Percentiles rank a stretch among this genome's conserved stretches.
These are phyloP conservation scores for Fusarium scirpi DNA, from an alignment of 2,329 filamentous ascomycete genomes.

Conservation along the genomic window DNA sequence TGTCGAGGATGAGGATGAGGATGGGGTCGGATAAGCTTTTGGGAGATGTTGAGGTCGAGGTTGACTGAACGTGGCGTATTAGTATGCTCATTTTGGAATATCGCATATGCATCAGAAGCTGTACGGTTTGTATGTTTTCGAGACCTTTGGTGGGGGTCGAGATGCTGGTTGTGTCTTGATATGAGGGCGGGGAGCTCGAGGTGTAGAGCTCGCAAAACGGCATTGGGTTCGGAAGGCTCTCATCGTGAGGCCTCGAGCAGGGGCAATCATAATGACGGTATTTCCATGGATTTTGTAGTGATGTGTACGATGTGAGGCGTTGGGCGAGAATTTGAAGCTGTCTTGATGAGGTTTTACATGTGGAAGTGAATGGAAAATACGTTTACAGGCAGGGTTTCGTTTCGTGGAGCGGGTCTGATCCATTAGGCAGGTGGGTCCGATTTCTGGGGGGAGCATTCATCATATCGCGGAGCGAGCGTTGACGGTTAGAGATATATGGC, in stretches of 20 bases:
- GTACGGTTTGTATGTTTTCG: slow-evolving; percentile 51
- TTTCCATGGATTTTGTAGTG: slow-evolving; percentile 22
- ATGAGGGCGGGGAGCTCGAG: slow-evolving; percentile 41
- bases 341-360: slow-evolving; percentile 23
- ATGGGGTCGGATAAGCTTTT: slow-evolving; percentile 10
- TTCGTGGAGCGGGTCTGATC: slow-evolving; percentile 41
- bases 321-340: neutral
- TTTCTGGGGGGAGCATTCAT: slow-evolving; percentile 21
- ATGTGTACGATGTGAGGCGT: neutral
- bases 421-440: slow-evolving; percentile 27
- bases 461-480: slow-evolving; percentile 25
- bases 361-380: slow-evolving; percentile 21
- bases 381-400: slow-evolving; percentile 28
- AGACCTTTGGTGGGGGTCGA: slow-evolving; percentile 42
- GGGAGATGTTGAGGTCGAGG: slow-evolving; percentile 11
- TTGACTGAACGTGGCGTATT: slow-evolving; percentile 32
- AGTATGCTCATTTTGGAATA: slow-evolving; percentile 5
- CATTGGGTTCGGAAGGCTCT: slow-evolving; percentile 39
- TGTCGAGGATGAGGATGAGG: neutral
- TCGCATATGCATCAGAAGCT: neutral
- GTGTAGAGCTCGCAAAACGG: slow-evolving; percentile 49
- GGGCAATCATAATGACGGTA: slow-evolving; percentile 48
- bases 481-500: slow-evolving; percentile 6
- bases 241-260: slow-evolving; percentile 44
- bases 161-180: slow-evolving; percentile 31